These are phyloP conservation scores for Saccharomycopsis guyanensis DNA, from an alignment of 805 yeast species.

Conservation along the genomic window DNA sequence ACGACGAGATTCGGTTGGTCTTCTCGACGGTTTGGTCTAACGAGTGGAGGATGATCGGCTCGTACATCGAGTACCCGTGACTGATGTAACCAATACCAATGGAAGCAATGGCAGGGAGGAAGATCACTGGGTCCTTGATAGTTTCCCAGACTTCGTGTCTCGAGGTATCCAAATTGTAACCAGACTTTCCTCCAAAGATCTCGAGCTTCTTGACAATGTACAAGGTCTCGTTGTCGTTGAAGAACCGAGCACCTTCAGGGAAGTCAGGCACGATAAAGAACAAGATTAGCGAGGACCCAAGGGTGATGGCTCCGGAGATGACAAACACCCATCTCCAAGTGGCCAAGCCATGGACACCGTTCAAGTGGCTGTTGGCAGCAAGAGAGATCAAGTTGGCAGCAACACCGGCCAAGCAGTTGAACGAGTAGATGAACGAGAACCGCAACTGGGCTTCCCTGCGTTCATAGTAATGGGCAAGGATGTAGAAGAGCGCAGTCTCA, in stretches of 20 bases:
- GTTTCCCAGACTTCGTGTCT: conserved; percentile 37
- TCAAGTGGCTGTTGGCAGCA: conserved; percentile 35
- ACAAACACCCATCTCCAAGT: conserved; percentile 29
- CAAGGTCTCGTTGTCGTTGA: conserved; percentile 41
- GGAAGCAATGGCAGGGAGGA: conserved; percentile 50
- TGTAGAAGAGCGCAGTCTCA: conserved; percentile 68
- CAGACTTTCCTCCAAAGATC: conserved; percentile 42
- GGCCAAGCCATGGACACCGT: conserved; percentile 40
- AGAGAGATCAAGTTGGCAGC: conserved; percentile 60
- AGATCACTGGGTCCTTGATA: conserved; percentile 52
- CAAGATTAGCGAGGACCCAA: conserved; percentile 26
- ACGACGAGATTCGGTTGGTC: conserved; percentile 44
- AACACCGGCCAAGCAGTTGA: conserved; percentile 70
- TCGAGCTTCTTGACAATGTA: conserved; percentile 54
- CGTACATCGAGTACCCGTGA: conserved; percentile 66
- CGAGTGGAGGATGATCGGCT: conserved; percentile 57
- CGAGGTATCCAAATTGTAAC: conserved; percentile 40
- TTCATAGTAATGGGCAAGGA: conserved; percentile 57
- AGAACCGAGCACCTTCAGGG: conserved; percentile 58
- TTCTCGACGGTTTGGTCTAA: conserved; percentile 59
- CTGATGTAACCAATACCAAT: conserved; percentile 60
- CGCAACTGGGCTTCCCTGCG: conserved; percentile 63
- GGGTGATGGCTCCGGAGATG: conserved; percentile 34
- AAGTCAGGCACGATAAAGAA: conserved; percentile 57
- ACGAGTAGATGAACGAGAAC: conserved; percentile 54